Evolutionary conservation across 192 early-diverging fungal genomes (phyloP), one percentile per base, ranked within the genome.

Genomic region (Backusella morwellensis): DNA sequence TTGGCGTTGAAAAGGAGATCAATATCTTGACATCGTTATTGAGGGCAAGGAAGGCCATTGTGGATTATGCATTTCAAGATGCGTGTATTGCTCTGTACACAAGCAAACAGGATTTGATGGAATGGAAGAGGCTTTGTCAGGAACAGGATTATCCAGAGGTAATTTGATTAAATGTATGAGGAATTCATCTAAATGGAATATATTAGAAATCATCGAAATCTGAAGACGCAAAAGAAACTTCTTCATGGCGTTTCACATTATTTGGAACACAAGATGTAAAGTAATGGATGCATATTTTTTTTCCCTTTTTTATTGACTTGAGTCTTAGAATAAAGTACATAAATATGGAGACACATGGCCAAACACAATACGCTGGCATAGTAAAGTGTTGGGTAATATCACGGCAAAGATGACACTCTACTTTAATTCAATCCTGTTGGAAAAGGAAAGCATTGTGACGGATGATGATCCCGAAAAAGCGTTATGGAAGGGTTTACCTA

Each of bases 341-440:
- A 78, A 73, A 41, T 79, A 78, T 41, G 80, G 81, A 5, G 83
- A 85, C 50, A 17, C 74, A 9, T 82, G 80, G 50, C 76, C 86
- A 1, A 82, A 82, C 17, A 86, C 82, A 0, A 80, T 81, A 3
- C 79, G 77, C 11, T 88, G 87, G 87, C 78, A 83, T 56, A 67
- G 50, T 15, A 78, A 82, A 14, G 85, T 83, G 73, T 41, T 86
- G 2, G 77, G 81, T 2, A 88, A 85, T 68, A 77, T 86, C 63
- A 86, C 77, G 35, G 82, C 84, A 19, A 88, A 86, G 68, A 83
- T 86, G 77, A 86, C 87, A 0, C 73, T 88, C 9, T 88, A 88
- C 63, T 88, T 86, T 77, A 85, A 83, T 74, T 69, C 81, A 19
- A 78, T 81, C 23, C 56, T 88, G 35, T 68, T 88, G 68, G 82